These are phyloP conservation scores for Neonectria coccinea DNA, from an alignment of 2,329 filamentous ascomycete genomes.

Conservation along the genomic window DNA sequence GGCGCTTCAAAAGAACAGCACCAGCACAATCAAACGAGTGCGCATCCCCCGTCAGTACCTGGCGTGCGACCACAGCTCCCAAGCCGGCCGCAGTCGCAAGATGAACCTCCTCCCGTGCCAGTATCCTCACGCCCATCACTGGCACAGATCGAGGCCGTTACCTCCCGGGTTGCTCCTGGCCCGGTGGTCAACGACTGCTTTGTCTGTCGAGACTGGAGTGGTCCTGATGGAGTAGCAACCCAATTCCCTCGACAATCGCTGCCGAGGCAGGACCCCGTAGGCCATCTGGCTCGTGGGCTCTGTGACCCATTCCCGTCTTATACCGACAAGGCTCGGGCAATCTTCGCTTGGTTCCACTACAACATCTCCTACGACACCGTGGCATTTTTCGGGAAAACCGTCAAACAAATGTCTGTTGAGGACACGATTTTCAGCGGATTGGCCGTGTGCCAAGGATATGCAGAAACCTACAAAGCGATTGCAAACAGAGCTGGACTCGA, in stretches of 20 bases:
- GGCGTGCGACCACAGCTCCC: slow-evolving; percentile 35
- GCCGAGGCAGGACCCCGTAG: slow-evolving; percentile 73
- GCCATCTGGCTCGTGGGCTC: slow-evolving; percentile 81
- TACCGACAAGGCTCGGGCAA: slow-evolving; percentile 91
- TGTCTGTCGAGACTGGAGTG: slow-evolving; percentile 88
- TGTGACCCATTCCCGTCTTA: slow-evolving; percentile 82
- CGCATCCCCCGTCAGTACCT: slow-evolving; percentile 31
- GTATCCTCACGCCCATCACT: slow-evolving; percentile 63
- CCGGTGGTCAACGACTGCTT: slow-evolving; percentile 68
- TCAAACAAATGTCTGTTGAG: slow-evolving; percentile 75
- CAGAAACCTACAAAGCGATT: slow-evolving; percentile 82
- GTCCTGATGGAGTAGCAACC: slow-evolving; percentile 80
- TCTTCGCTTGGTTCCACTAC: slow-evolving; percentile 96
- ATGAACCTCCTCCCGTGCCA: slow-evolving; percentile 65
- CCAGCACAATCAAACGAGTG: slow-evolving; percentile 19
- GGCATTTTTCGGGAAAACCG: slow-evolving; percentile 79
- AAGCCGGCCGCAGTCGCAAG: slow-evolving; percentile 38
- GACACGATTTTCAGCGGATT: slow-evolving; percentile 81
- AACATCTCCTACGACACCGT: slow-evolving; percentile 88
- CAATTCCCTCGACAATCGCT: slow-evolving; percentile 80
- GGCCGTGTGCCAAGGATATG: slow-evolving; percentile 94
- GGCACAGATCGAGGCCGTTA: slow-evolving; percentile 62
- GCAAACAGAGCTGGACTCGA: slow-evolving; percentile 84
- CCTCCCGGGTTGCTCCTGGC: slow-evolving; percentile 48
- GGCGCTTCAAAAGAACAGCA: slow-evolving; percentile 28